Base-by-base conservation (phyloP, 371 early-diverging fungal genomes). In the Lichtheimia hyalospora region DNA sequence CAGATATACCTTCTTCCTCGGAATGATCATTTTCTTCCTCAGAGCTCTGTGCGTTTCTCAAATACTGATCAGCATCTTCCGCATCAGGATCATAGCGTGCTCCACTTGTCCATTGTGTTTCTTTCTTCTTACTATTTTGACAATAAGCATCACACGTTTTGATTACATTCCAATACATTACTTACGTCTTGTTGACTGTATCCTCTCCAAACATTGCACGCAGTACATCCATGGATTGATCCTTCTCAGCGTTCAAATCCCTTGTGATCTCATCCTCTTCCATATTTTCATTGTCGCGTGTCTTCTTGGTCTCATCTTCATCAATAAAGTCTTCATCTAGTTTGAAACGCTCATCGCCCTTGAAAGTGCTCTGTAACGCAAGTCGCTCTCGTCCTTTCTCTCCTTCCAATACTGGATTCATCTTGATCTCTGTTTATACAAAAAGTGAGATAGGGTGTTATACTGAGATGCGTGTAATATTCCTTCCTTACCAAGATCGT, bases 301-400 rank as follows among this genome's bases (percentile, higher is more conserved):
- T 71, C 0, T 76, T 73, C 0, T 67, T 63, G 18, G 68, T 62
- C 28, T 83, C 78, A 18, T 81, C 81, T n/a, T 83, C 76, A 24
- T 87, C 82, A 57, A 83, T 68, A 56, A 84, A 84, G 46, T 82
- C 85, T 61, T 79, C 78, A 34, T 75, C 75, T 52, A 84, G 46
- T 25, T 84, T 83, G 75, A 84, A 84, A 63, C 85, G 83, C 0
- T 81, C 79, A 63, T 84, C 85, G n/a, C 77, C 69, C 49, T 82
- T 80, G 49, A 80, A 83, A 34, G 62, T 67, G 20, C 73, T 80
- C 62, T 84, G 85, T 54, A 84, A 65, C 57, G 75, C 73, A 27
- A 84, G 63, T 46, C 82, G 52, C 15, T 80, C 77, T 23, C 79
- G 79, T 27, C 85, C 85, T 46, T 67, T 79, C 48, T 81, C 83